Evolutionary conservation across 2,329 filamentous ascomycete genomes (phyloP), one percentile per base, ranked within the genome.

Genomic region (Pseudocercospora cruenta): DNA sequence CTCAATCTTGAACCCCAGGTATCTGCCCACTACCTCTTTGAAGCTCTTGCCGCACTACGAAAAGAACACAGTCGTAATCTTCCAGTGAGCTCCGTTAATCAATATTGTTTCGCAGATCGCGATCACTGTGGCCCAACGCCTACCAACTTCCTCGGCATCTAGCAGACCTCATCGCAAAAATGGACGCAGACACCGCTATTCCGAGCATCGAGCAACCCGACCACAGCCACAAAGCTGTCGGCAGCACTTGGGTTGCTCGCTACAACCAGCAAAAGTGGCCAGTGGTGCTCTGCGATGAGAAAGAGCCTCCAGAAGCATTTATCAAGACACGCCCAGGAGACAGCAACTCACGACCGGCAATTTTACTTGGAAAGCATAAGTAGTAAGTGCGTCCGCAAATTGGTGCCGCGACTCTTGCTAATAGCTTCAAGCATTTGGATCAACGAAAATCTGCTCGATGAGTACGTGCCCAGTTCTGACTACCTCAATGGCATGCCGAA

Each of bases 321-420:
- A 33, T 70, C 16, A 16, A 24, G 22, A 51, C 16, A 6, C 64
- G 64, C 24, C 24, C 26, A 10, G 45, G 65, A 9, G 21, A 49
- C 24, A 63, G 67, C 9, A n/a, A 6, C 39, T 7, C 7, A 43
- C 39, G 70, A 16, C 66, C 72, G 3, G 71, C 68, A 0, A 69
- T 73, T 22, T 61, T 67, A 43, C 68, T 74, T 8, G 72, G 71
- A 10, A 68, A 45, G 24, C 63, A 65, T 51, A 72, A 59, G 43
- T 74, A 67, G 72, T 74, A 21, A 64, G 72, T 58, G 26, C n/a
- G 6, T 36, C 14, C 22, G 22, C 9, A 51, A 24, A 49, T 9
- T 53, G 28, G 39, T 43, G 39, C 22, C 21, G 33, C 36, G 31
- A 26, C 36, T 24, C 33, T 12, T 9, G 31, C 60, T 60, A 54